phyloP scores from a whole-genome alignment of 2,329 filamentous ascomycete species.

The Fusarium mexicanum region DNA sequence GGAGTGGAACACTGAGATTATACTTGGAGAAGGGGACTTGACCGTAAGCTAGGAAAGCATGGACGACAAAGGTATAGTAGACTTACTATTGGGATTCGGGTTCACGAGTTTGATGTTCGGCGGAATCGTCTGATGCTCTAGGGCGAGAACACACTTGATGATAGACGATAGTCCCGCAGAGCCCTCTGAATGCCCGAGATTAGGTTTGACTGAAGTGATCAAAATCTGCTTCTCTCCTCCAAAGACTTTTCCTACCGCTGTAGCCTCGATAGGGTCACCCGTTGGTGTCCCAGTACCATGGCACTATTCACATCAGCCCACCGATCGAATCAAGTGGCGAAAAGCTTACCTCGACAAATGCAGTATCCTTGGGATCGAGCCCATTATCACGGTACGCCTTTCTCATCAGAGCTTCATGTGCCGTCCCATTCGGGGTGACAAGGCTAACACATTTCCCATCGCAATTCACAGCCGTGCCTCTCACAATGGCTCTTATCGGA shows the following conservation, averaged over 20 bases:
- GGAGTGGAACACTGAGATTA: slow-evolving; percentile 16
- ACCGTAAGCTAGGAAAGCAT: accelerated
- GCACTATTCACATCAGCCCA: neutral
- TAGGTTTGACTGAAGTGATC: slow-evolving; percentile 49
- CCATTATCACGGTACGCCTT: slow-evolving; percentile 42
- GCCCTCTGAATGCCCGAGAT: slow-evolving; percentile 48
- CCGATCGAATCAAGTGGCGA: too few species aligned
- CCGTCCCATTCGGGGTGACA: neutral
- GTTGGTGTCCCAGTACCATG: slow-evolving; percentile 41
- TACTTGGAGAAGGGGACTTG: neutral
- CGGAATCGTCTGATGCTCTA: slow-evolving; percentile 37
- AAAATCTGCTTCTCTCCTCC: neutral
- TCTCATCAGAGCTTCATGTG: slow-evolving; percentile 48
- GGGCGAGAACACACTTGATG: slow-evolving; percentile 39
- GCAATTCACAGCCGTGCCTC: neutral
- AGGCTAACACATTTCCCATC: neutral
- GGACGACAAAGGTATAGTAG: accelerated
- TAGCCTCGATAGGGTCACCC: slow-evolving; percentile 28
- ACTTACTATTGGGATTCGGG: slow-evolving; percentile 38
- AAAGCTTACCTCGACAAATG: slow-evolving; percentile 1
- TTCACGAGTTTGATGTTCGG: slow-evolving; percentile 39
- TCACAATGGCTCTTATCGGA: neutral
- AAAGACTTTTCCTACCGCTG: slow-evolving; percentile 8
- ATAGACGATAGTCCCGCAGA: slow-evolving; percentile 38
- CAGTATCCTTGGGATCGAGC: slow-evolving; percentile 27